phyloP scores from a whole-genome alignment of 2,329 filamentous ascomycete species.

The Diaporthe sp. region DNA sequence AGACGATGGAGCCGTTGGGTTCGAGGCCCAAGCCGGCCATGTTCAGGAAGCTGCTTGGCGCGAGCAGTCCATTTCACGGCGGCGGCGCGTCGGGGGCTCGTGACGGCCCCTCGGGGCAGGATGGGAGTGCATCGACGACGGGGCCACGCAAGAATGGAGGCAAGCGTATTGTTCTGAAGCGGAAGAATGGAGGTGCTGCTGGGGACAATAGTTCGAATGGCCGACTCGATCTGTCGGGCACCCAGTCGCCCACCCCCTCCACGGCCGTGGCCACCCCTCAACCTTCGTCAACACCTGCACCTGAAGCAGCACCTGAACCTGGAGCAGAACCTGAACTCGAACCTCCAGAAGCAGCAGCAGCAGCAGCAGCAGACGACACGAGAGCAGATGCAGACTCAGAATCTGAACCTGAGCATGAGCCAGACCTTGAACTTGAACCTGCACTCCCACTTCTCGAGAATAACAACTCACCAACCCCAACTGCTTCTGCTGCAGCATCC shows the following conservation, averaged over 20 bases:
- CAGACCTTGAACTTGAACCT: conserved; percentile 7
- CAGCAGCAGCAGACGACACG: conserved; percentile 13
- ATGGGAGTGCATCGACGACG: conserved; percentile 21
- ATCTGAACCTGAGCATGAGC: conserved; percentile 5
- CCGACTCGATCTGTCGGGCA: conserved; percentile 32
- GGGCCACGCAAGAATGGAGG: conserved; percentile 51
- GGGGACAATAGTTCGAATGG: conserved; percentile 35
- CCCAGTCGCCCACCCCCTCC: conserved; percentile 40
- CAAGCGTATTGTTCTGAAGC: conserved; percentile 42
- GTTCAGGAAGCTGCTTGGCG: conserved; percentile 62
- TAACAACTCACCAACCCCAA: not conserved
- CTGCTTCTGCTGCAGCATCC: conserved; percentile 24
- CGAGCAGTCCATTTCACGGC: conserved; percentile 39
- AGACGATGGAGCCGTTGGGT: conserved; percentile 87
- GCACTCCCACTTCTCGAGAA: conserved; percentile 1
- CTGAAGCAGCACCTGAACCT: not conserved
- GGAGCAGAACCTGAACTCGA: conserved; percentile 5
- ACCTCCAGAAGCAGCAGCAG: not conserved
- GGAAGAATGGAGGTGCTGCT: conserved; percentile 40
- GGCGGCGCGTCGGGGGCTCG: conserved; percentile 43
- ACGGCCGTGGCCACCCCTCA: conserved; percentile 39
- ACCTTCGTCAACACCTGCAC: conserved; percentile 33
- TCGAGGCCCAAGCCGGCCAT: conserved; percentile 75
- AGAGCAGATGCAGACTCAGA: conserved; percentile 26
- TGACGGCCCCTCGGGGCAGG: conserved; percentile 28